Percentiles rank a stretch among this genome's conserved stretches.
phyloP scores from a whole-genome alignment of 2,329 filamentous ascomycete species.

The Cadophora gregata region DNA sequence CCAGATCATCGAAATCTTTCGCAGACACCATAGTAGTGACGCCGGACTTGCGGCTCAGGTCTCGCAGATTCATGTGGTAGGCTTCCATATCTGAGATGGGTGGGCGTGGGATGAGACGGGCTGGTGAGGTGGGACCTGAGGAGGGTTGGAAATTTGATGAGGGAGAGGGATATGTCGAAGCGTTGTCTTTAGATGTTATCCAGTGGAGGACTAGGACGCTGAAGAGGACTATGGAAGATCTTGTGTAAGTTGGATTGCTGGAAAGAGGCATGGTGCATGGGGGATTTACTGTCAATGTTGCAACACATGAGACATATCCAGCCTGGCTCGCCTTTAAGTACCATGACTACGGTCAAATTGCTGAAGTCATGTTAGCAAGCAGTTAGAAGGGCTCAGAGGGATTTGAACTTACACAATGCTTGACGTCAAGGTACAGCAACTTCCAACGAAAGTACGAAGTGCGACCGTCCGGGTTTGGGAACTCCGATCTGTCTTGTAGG shows the following conservation, averaged over 20 bases:
- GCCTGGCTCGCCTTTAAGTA: constrained; percentile 64
- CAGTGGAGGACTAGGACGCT: constrained; percentile 67
- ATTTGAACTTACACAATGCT: constrained; percentile 58
- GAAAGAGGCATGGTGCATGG: background rate
- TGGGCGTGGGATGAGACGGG: constrained; percentile 12
- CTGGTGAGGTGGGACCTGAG: constrained; percentile 8
- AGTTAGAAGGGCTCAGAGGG: background rate
- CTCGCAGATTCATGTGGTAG: constrained; percentile 26
- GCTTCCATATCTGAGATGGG: constrained; percentile 18
- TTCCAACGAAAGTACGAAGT: constrained; percentile 64
- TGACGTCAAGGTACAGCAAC: constrained; percentile 60
- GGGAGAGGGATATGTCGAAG: constrained; percentile 29
- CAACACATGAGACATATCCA: constrained; percentile 72
- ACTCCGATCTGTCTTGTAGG: constrained; percentile 55
- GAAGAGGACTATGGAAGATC: constrained; percentile 56
- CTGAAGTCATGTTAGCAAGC: constrained; percentile 43
- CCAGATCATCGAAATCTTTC: constrained; percentile 17
- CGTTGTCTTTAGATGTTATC: constrained; percentile 54
- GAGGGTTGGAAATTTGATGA: constrained; percentile 14
- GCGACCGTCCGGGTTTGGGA: constrained; percentile 57
- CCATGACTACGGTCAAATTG: constrained; percentile 64
- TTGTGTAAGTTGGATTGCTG: background rate
- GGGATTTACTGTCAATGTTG: constrained; percentile 61
- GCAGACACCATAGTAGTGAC: constrained; percentile 34
- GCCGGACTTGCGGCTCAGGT: constrained; percentile 24